Evolutionary conservation across 2,329 filamentous ascomycete species (phyloP).

Genomic region (Apiospora aurea): DNA sequence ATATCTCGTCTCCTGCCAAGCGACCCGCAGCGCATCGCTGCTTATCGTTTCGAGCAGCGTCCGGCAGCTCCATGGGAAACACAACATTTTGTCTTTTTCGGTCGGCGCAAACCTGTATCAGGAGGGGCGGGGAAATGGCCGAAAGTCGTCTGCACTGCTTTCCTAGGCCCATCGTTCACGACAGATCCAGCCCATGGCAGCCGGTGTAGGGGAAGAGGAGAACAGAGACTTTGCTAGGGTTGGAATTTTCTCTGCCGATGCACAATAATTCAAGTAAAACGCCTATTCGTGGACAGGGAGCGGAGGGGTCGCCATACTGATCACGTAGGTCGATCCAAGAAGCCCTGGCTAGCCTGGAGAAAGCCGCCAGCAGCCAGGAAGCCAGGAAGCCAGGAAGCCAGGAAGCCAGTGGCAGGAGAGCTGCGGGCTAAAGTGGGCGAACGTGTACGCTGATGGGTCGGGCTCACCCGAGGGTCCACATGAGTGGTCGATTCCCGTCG

Average conservation of each 20-base stretch:
- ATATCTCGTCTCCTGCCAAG: background rate
- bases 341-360: conserved; percentile 14
- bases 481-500: conserved; percentile 21
- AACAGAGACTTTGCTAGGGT: background rate
- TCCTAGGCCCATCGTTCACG: background rate
- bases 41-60: background rate
- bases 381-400: background rate
- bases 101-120: background rate
- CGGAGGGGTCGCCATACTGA: conserved; percentile 8
- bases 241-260: background rate
- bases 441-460: conserved; percentile 19
- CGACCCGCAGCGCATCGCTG: background rate
- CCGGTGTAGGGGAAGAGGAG: conserved; percentile 8
- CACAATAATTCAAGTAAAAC: conserved; percentile 2
- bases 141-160: background rate
- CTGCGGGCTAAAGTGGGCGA: conserved; percentile 16
- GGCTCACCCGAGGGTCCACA: conserved; percentile 10
- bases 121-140: conserved; percentile 12
- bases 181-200: background rate
- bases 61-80: background rate
- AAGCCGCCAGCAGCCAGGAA: background rate
- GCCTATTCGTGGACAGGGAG: conserved; percentile 7
- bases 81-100: background rate
- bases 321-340: conserved; percentile 14
- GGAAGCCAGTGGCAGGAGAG: background rate